These are phyloP conservation scores for Rheum nobile DNA, from an alignment of 148 eudicot species.

Conservation along the genomic window DNA sequence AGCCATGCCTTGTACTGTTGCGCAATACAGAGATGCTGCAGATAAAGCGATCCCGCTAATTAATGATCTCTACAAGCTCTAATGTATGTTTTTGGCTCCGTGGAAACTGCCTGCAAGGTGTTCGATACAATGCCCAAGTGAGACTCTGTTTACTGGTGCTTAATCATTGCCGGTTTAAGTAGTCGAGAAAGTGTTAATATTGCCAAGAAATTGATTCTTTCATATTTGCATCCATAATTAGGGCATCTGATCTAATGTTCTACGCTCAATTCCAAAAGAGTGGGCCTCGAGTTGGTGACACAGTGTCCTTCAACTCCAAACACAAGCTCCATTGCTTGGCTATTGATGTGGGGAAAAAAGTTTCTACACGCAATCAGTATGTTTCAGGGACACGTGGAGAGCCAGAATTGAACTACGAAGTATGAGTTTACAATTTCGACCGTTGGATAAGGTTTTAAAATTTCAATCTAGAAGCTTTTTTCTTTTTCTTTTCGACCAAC, in stretches of 20 bases:
- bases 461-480: no score
- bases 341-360: not conserved
- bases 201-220: not conserved
- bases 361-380: not conserved
- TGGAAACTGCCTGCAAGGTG: constrained; percentile 39
- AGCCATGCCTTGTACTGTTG: constrained; percentile 6
- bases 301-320: not conserved
- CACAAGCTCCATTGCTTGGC: not conserved
- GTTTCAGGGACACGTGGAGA: not conserved
- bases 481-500: no score
- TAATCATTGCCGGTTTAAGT: constrained; percentile 30
- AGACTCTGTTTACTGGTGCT: constrained; percentile 50
- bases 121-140: constrained; percentile 50
- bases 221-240: no score
- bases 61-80: not conserved
- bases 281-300: constrained; percentile 4
- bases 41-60: not conserved
- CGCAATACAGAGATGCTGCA: not conserved
- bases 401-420: not conserved
- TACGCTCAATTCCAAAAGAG: not conserved
- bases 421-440: not conserved
- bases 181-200: not conserved
- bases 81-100: no score
- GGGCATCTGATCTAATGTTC: not conserved
- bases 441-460: not conserved